Conservation (phyloP, 129 eudicot genomes). For the Chrysanthemum seticuspe region DNA sequence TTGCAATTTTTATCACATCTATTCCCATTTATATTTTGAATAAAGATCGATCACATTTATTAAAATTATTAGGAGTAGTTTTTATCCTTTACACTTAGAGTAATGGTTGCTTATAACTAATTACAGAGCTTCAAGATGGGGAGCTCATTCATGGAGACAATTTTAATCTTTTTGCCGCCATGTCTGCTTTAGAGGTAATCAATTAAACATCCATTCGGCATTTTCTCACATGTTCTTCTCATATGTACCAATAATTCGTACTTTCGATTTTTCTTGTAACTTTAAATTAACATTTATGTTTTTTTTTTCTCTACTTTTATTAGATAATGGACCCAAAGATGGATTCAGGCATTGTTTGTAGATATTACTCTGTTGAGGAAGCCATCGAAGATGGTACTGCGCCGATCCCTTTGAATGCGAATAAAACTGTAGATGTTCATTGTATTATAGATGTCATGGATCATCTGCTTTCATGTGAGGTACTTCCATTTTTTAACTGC, state of each 20-base stretch:
- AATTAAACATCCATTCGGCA: not conserved
- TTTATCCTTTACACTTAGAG: not conserved
- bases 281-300: too few relatives aligned
- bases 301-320: constrained; percentile 22
- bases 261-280: not conserved
- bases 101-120: constrained; percentile 4
- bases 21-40: constrained; percentile 1
- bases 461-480: constrained; percentile 96
- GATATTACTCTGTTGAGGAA: constrained; percentile 87
- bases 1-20: too few relatives aligned
- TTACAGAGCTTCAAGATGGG: constrained; percentile 78
- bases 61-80: not conserved
- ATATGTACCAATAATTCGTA: not conserved
- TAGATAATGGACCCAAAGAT: constrained; percentile 99
- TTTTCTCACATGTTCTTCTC: not conserved
- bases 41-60: not conserved
- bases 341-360: constrained; percentile 97
- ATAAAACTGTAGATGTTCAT: constrained; percentile 67
- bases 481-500: constrained; percentile 27
- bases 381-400: constrained; percentile 97
- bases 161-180: constrained; percentile 95
- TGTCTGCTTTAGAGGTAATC: constrained; percentile 97
- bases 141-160: constrained; percentile 87
- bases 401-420: constrained; percentile 78
- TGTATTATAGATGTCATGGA: constrained; percentile 81